phyloP scores from a whole-genome alignment of 2,329 filamentous ascomycete genomes.

The Penicillium sp. region DNA sequence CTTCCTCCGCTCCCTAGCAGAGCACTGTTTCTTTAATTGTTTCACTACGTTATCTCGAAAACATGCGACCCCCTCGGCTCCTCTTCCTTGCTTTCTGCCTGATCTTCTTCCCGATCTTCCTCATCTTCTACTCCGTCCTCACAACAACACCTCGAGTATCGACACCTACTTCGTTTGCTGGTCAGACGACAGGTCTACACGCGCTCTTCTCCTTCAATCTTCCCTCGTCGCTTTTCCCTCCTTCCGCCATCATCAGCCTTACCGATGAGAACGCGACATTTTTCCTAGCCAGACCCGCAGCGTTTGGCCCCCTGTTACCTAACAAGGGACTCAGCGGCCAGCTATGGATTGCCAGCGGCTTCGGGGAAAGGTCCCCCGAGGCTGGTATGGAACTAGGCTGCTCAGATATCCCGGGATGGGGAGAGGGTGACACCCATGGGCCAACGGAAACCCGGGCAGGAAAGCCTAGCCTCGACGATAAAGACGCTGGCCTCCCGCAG shows the following conservation, averaged over 20 bases:
- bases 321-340: slow-evolving; percentile 80
- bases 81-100: slow-evolving; percentile 53
- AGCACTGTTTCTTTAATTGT: background rate
- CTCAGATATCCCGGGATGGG: slow-evolving; percentile 91
- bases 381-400: slow-evolving; percentile 88
- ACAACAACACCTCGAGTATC: slow-evolving; percentile 45
- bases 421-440: slow-evolving; percentile 57
- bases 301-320: slow-evolving; percentile 83
- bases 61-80: slow-evolving; percentile 55
- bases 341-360: slow-evolving; percentile 91
- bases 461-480: slow-evolving; percentile 31
- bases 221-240: slow-evolving; percentile 88
- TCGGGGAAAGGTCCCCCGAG: slow-evolving; percentile 69
- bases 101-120: slow-evolving; percentile 53
- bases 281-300: slow-evolving; percentile 89
- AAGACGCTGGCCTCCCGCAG: slow-evolving; percentile 26
- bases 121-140: slow-evolving; percentile 54
- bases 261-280: slow-evolving; percentile 98
- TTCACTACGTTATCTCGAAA: slow-evolving; percentile 12
- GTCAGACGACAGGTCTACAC: slow-evolving; percentile 54
- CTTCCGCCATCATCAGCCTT: slow-evolving; percentile 92
- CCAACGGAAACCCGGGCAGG: slow-evolving; percentile 29
- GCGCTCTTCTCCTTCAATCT: slow-evolving; percentile 73
- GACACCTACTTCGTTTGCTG: slow-evolving; percentile 42
- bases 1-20: slow-evolving; percentile 19